Conservation (phyloP, 169 alveolate species). For the Eimeria brunetti region DNA sequence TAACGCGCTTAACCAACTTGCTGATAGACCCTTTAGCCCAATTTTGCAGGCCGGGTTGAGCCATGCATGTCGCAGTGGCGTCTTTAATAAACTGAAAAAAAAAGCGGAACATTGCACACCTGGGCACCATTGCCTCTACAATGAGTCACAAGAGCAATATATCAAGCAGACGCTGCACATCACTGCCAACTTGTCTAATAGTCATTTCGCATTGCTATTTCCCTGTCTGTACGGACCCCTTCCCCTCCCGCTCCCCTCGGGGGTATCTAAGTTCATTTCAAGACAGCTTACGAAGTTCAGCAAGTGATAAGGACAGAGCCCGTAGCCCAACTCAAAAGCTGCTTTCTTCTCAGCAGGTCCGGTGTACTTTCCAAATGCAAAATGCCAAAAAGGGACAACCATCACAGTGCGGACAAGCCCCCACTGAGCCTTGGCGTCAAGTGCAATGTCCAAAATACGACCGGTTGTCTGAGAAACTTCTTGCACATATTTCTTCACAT, state of each 20-base stretch:
- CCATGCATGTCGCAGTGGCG: not conserved
- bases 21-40: constrained; percentile 40
- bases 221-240: not conserved
- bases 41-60: constrained; percentile 8
- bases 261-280: not conserved
- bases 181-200: not conserved
- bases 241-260: too few relatives aligned
- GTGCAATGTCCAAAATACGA: constrained; percentile 12
- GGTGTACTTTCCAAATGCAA: constrained; percentile 47
- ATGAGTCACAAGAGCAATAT: too few relatives aligned
- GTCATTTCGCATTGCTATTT: not conserved
- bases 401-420: constrained; percentile 10
- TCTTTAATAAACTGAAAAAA: constrained; percentile 30
- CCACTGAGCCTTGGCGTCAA: constrained; percentile 8
- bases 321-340: constrained; percentile 37
- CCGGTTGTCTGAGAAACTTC: constrained; percentile 10
- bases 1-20: constrained; percentile 10
- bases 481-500: not conserved
- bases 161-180: not conserved
- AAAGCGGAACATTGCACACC: not conserved
- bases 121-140: too few relatives aligned
- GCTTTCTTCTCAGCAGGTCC: constrained; percentile 47
- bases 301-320: constrained; percentile 40
- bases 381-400: constrained; percentile 48
- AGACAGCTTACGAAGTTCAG: constrained; percentile 11